A percentile compares a stretch with the other conserved stretches of the same genome.
These are phyloP conservation scores for Fusarium circinatum DNA, from an alignment of 2,329 filamentous ascomycete species.

Conservation along the genomic window DNA sequence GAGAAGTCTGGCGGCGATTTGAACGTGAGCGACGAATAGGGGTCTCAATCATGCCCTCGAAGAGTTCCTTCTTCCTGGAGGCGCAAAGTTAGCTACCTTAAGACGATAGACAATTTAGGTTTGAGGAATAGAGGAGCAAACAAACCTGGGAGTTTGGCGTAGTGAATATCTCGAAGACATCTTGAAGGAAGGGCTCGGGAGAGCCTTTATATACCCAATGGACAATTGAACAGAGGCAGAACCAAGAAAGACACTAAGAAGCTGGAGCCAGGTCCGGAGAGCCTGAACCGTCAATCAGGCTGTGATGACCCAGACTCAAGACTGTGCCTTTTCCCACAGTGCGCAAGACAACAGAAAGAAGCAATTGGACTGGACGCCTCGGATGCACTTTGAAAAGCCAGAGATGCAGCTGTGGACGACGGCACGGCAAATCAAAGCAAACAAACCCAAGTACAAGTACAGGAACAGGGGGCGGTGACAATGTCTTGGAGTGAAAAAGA, in stretches of 20 bases:
- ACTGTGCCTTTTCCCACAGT: constrained; percentile 23
- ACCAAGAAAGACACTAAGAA: constrained; percentile 1
- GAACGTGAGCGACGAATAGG: constrained; percentile 59
- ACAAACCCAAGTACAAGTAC: not conserved
- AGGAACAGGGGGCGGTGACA: constrained; percentile 20
- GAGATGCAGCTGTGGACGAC: constrained; percentile 10
- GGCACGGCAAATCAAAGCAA: not conserved
- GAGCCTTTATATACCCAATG: constrained; percentile 39
- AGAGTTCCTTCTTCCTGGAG: constrained; percentile 69
- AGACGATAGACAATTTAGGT: not conserved
- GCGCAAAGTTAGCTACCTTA: constrained; percentile 3
- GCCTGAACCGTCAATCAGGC: constrained; percentile 16
- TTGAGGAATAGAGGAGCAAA: not conserved
- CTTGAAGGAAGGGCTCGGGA: constrained; percentile 26
- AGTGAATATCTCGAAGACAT: constrained; percentile 54
- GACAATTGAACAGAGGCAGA: not conserved
- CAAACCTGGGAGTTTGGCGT: constrained; percentile 53
- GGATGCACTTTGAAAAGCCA: constrained; percentile 11
- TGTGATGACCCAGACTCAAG: constrained; percentile 2
- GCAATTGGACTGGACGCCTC: constrained; percentile 21
- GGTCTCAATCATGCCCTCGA: constrained; percentile 70
- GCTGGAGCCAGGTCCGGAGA: not conserved
- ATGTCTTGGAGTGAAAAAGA: constrained; percentile 12
- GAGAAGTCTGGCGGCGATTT: constrained; percentile 62
- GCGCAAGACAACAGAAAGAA: constrained; percentile 18